Evolutionary conservation across 495 filamentous ascomycete species (phyloP).

Genomic region (Aspergillus baeticus): DNA sequence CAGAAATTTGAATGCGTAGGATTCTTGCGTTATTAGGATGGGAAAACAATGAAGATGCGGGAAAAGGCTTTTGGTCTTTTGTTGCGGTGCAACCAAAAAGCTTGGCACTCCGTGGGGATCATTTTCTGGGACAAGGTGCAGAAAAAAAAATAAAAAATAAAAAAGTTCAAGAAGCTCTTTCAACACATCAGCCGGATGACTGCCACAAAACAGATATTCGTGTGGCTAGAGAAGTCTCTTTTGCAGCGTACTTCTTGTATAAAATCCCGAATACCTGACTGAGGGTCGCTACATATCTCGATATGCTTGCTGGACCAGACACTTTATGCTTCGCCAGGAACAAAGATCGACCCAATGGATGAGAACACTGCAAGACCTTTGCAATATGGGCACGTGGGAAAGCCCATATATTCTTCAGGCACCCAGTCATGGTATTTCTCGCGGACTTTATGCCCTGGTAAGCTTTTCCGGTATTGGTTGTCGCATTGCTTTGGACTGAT

Average conservation of each 20-base stretch:
- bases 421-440: slow-evolving; percentile 58
- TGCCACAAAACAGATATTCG: slow-evolving; percentile 10
- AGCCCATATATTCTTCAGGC: slow-evolving; percentile 52
- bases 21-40: not conserved
- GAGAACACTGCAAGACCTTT: slow-evolving; percentile 52
- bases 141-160: too few species aligned
- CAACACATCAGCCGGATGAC: slow-evolving; percentile 6
- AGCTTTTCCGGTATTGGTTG: slow-evolving; percentile 4
- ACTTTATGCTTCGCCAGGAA: slow-evolving; percentile 30
- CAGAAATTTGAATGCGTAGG: not conserved
- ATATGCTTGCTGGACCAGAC: slow-evolving; percentile 33
- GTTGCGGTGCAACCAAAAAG: slow-evolving; percentile 34
- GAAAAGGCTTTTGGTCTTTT: not conserved
- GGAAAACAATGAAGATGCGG: not conserved
- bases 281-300: slow-evolving; percentile 23
- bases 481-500: slow-evolving; percentile 14
- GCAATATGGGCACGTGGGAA: slow-evolving; percentile 66
- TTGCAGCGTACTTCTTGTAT: not conserved
- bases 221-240: slow-evolving; percentile 3
- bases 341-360: slow-evolving; percentile 60
- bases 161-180: not conserved
- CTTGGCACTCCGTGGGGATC: slow-evolving; percentile 12
- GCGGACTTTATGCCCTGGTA: slow-evolving; percentile 33
- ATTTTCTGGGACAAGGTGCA: not conserved
- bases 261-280: not conserved